phyloP scores from a whole-genome alignment of 805 yeast genomes.

The Starmerella floris region DNA sequence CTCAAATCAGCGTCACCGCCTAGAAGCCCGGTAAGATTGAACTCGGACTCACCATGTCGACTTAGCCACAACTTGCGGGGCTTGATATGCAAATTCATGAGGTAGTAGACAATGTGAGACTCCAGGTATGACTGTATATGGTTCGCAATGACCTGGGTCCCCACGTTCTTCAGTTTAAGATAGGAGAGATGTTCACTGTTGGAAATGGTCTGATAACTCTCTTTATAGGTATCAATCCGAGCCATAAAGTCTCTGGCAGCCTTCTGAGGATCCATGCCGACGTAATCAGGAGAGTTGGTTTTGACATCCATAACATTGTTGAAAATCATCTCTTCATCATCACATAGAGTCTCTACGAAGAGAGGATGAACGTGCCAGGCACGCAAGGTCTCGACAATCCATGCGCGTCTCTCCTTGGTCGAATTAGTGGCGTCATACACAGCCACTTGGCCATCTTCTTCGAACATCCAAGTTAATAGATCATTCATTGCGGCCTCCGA shows the following conservation, averaged over 20 bases:
- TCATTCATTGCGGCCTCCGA: conserved; percentile 59
- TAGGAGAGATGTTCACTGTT: conserved; percentile 46
- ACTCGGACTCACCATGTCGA: conserved; percentile 90
- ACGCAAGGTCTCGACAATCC: conserved; percentile 35
- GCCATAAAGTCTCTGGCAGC: conserved; percentile 61
- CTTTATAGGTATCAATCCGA: conserved; percentile 62
- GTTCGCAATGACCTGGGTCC: conserved; percentile 78
- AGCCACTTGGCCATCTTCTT: conserved; percentile 76
- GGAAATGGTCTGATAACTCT: conserved; percentile 61
- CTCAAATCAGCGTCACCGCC: conserved; percentile 89
- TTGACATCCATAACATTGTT: conserved; percentile 78
- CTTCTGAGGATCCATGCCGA: conserved; percentile 49
- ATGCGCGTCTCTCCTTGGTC: conserved; percentile 55
- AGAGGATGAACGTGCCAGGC: conserved; percentile 61
- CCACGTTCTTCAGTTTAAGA: conserved; percentile 76
- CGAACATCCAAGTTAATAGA: conserved; percentile 74
- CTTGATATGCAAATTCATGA: conserved; percentile 87
- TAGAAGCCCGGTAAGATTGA: conserved; percentile 82
- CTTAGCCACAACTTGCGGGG: conserved; percentile 89
- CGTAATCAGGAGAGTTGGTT: conserved; percentile 73
- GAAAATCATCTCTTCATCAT: conserved; percentile 61
- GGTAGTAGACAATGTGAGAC: conserved; percentile 84
- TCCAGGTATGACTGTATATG: conserved; percentile 78
- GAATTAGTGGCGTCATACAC: conserved; percentile 90
- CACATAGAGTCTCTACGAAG: conserved; percentile 85